Percentiles rank a stretch among this genome's conserved stretches.
Conservation (phyloP, 306 rosid genomes). For the Lotus japonicus region DNA sequence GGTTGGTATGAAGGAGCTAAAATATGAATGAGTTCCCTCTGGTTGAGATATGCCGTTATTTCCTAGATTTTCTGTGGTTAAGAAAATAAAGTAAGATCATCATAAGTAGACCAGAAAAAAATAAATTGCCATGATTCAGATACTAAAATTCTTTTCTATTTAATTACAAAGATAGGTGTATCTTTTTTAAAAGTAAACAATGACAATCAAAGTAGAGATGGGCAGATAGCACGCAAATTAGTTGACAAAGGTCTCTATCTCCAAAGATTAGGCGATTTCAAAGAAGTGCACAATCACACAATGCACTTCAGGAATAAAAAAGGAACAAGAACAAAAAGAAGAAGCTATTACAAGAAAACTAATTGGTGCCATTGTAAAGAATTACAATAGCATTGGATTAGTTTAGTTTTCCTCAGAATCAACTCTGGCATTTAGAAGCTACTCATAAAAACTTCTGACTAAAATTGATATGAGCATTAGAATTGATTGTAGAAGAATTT, state of each 20-base stretch:
- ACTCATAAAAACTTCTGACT: no score
- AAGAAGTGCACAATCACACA: background rate
- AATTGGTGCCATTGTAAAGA: background rate
- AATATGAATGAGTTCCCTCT: background rate
- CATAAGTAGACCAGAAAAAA: no score
- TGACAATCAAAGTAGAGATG: background rate
- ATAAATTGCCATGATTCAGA: no score
- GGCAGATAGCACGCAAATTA: slow-evolving; percentile 10
- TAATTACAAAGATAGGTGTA: background rate
- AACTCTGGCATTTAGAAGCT: no score
- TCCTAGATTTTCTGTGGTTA: background rate
- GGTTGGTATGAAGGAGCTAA: background rate
- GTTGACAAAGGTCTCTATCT: background rate
- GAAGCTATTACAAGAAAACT: no score
- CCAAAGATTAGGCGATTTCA: background rate
- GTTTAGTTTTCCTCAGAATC: no score
- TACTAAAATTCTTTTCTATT: no score
- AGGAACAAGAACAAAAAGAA: background rate
- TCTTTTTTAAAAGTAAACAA: background rate
- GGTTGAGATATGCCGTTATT: background rate
- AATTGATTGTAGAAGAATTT: no score
- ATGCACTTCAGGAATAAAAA: background rate
- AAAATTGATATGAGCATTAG: no score
- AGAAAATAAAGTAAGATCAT: background rate
- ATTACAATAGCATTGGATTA: background rate